Evolutionary conservation across 2,329 filamentous ascomycete genomes (phyloP).

Genomic region (Pseudodiploospora longispora): DNA sequence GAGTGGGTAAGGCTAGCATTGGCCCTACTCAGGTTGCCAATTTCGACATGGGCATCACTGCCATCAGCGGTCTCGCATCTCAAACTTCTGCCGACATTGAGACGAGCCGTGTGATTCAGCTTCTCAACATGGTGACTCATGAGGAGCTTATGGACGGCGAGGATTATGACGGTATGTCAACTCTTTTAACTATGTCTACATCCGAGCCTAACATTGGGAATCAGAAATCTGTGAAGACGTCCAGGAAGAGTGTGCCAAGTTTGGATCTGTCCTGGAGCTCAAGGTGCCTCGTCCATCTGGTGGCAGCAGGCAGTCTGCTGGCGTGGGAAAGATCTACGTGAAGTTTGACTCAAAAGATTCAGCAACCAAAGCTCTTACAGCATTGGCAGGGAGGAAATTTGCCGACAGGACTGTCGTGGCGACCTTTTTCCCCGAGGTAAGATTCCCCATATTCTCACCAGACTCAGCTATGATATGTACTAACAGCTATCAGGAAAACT

Average conservation of each 20-base stretch:
- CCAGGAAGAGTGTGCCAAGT: conserved; percentile 86
- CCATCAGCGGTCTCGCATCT: conserved; percentile 94
- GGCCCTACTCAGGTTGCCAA: conserved; percentile 88
- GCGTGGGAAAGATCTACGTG: conserved; percentile 96
- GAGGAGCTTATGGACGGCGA: conserved; percentile 92
- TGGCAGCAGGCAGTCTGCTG: conserved; percentile 73
- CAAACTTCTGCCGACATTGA: conserved; percentile 74
- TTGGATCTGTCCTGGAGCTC: conserved; percentile 73
- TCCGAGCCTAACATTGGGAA: conserved; percentile 23
- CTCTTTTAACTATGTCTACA: not conserved
- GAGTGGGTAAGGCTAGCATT: conserved; percentile 82
- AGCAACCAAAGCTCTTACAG: conserved; percentile 75
- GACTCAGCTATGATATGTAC: conserved; percentile 6
- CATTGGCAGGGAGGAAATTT: conserved; percentile 93
- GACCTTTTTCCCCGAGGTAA: conserved; percentile 90
- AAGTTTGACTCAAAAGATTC: conserved; percentile 77
- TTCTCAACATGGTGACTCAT: conserved; percentile 97
- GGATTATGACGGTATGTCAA: conserved; percentile 76
- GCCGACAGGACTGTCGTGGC: conserved; percentile 92
- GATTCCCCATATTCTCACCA: conserved; percentile 10
- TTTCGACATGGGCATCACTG: conserved; percentile 91
- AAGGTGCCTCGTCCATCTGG: conserved; percentile 86
- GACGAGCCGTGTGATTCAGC: conserved; percentile 74
- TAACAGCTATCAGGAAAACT: conserved; percentile 67
- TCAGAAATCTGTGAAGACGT: conserved; percentile 95